These are phyloP conservation scores for Helianthus tuberosus DNA, from an alignment of 129 eudicot genomes.

Conservation along the genomic window DNA sequence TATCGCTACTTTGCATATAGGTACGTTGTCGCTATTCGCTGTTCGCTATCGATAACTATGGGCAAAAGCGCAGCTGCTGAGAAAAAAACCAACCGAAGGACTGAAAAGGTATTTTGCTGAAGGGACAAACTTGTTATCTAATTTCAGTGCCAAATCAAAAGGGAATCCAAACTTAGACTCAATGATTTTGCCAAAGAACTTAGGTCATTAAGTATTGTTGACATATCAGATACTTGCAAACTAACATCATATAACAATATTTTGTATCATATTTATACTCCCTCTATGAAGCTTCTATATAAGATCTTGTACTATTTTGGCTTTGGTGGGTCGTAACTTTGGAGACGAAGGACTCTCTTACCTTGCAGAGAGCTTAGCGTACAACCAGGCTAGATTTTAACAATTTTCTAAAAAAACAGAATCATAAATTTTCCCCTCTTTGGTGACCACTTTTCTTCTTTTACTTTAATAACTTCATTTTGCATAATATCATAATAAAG, in stretches of 20 bases:
- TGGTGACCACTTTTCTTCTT: too few species aligned
- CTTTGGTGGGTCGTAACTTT: conserved; percentile 65
- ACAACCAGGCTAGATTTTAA: too few species aligned
- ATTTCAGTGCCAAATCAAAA: conserved; percentile 44
- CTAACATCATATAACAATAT: conserved; percentile 2
- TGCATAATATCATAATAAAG: too few species aligned
- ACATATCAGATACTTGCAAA: conserved; percentile 77
- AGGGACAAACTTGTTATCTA: conserved; percentile 66
- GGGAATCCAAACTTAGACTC: conserved; percentile 64
- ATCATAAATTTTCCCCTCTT: too few species aligned
- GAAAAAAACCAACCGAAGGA: conserved; percentile 49
- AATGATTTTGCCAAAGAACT: conserved; percentile 85
- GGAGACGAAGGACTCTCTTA: conserved; percentile 86
- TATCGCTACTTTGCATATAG: too few species aligned
- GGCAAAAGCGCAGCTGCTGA: conserved; percentile 46
- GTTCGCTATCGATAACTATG: too few species aligned
- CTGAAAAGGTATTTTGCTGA: conserved; percentile 81
- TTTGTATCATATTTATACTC: neutral
- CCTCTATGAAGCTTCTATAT: neutral
- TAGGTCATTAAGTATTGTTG: conserved; percentile 59
- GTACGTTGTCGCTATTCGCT: too few species aligned
- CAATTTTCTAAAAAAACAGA: too few species aligned
- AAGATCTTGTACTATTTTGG: conserved; percentile 24
- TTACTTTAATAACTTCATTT: too few species aligned
- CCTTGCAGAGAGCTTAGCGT: conserved; percentile 94